Evolutionary conservation across 2,329 filamentous ascomycete genomes (phyloP).

Genomic region (Pyrenophora seminiperda): DNA sequence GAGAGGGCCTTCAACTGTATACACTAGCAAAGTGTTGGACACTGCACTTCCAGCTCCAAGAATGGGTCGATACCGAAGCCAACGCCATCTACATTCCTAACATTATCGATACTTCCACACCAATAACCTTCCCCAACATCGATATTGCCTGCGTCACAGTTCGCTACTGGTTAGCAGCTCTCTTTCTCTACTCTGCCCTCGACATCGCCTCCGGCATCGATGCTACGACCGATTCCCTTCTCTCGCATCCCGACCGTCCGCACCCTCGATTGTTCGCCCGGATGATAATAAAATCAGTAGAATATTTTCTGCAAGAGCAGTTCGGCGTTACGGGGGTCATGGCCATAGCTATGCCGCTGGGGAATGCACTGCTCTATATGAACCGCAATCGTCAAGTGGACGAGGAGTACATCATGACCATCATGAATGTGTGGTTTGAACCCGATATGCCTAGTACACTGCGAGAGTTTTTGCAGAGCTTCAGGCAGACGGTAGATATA

Average conservation of each 20-base stretch:
- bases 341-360: constrained; percentile 29
- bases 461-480: constrained; percentile 30
- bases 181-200: constrained; percentile 30
- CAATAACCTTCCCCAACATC: constrained; percentile 24
- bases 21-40: constrained; percentile 24
- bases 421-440: constrained; percentile 18
- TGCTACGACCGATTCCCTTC: constrained; percentile 6
- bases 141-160: constrained; percentile 25
- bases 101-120: constrained; percentile 10
- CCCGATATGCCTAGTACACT: constrained; percentile 27
- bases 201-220: constrained; percentile 19
- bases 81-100: constrained; percentile 21
- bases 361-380: constrained; percentile 27
- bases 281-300: constrained; percentile 27
- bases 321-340: constrained; percentile 28
- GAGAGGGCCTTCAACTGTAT: constrained; percentile 11
- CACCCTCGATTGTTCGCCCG: constrained; percentile 32
- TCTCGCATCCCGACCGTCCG: constrained; percentile 20
- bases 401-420: constrained; percentile 22
- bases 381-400: constrained; percentile 15
- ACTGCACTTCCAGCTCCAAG: constrained; percentile 25
- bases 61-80: constrained; percentile 22
- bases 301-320: constrained; percentile 32
- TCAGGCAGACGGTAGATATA: constrained; percentile 14
- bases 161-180: constrained; percentile 32